Conservation (phyloP, 768 basidiomycete species). For the Gyrodon lividus region DNA sequence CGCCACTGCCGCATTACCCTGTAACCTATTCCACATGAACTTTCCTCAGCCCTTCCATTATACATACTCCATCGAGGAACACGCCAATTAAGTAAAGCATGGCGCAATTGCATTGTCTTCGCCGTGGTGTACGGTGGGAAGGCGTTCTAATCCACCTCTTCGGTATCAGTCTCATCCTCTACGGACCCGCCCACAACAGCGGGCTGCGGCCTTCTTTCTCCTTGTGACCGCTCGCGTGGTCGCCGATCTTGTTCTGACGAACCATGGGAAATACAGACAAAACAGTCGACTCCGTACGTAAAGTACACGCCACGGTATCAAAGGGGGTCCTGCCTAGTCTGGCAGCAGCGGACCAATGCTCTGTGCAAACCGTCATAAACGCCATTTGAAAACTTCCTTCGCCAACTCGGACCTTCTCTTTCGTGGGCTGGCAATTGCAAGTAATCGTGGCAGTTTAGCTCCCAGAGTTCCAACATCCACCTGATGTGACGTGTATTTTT, state of each 20-base stretch:
- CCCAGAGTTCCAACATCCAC: slow-evolving; percentile 1
- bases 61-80: background rate
- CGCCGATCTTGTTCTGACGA: background rate
- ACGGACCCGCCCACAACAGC: background rate
- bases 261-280: background rate
- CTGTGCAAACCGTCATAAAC: slow-evolving; percentile 11
- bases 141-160: background rate
- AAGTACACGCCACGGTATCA: background rate
- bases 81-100: background rate
- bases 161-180: background rate
- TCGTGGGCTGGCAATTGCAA: background rate
- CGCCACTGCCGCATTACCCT: background rate
- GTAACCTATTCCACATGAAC: background rate
- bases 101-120: background rate
- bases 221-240: background rate
- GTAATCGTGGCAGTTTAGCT: slow-evolving; percentile 1
- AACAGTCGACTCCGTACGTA: slow-evolving; percentile 5
- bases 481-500: background rate
- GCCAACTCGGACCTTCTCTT: slow-evolving; percentile 10
- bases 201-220: background rate
- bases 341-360: slow-evolving; percentile 3
- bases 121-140: background rate
- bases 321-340: slow-evolving; percentile 3
- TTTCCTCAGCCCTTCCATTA: background rate
- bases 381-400: slow-evolving; percentile 20